Base-by-base conservation (phyloP, 495 filamentous ascomycete genomes). In the Aspergillus cavernicola region DNA sequence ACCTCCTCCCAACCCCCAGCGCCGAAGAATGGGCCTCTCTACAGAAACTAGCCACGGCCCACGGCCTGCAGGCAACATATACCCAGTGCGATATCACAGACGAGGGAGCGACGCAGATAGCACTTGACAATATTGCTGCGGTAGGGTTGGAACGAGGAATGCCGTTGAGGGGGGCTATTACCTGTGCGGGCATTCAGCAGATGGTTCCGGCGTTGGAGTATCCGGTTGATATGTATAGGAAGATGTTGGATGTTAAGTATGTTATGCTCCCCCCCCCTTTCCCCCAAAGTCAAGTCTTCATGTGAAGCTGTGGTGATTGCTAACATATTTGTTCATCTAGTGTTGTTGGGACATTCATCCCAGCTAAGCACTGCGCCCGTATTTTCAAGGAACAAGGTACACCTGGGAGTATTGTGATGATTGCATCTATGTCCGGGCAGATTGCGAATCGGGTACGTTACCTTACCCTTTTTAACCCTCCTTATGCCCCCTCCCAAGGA, bases 101-200 rank as follows among this genome's bases (percentile, higher is more conserved):
- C 76, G 85, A 69, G 79, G 53, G 52, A 18, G 39, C 40, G 7
- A 64, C 60, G 15, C 41, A 63, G 49, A 22, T 26, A 74, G 49
- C 54, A 1, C 49, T 68, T 1, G 59, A 64, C 28, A 41, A 55
- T 22, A 65, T 67, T 32, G 62, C 81, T 15, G 81, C 87, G 49
- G 75, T 80, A 26, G 78, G 78, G 23, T 75, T 61, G 26, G 31
- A 61, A 4, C 58, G 62, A 11, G 58, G 64, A 24, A 66, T 76
- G 53, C 71, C 79, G 5, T 73, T 90, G 15, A 82, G 91, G 50
- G 85, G 92, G 19, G 72, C 90, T 13, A 79, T 95, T 71, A 91
- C 89, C 70, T 87, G 87, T 48, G 90, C 90, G 26, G 89, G 90
- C 58, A 90, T 95, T 52, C 88, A 89, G 56, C 77, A 76, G 45